phyloP scores from a whole-genome alignment of 1,284 basidiomycete species.

The Leccinum angustisporum region DNA sequence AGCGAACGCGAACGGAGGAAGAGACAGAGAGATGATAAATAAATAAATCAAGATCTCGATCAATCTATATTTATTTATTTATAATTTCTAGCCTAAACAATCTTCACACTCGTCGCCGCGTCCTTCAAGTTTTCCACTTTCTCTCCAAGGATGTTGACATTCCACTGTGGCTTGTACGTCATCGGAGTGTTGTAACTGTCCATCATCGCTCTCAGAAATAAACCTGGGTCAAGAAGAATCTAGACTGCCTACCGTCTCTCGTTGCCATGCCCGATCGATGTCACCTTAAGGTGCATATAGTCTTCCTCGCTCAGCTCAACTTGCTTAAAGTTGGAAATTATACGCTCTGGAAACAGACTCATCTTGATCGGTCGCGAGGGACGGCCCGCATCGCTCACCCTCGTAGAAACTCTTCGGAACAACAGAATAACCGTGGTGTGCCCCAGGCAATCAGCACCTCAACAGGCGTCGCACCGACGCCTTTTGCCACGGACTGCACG shows the following conservation, averaged over 20 bases:
- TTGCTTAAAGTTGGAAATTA: conserved; percentile 72
- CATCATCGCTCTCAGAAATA: not conserved
- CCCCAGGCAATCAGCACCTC: conserved; percentile 75
- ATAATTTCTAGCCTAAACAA: conserved; percentile 25
- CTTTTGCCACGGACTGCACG: conserved; percentile 61
- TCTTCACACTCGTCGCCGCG: conserved; percentile 48
- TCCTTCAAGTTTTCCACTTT: conserved; percentile 56
- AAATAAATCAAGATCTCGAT: conserved; percentile 13
- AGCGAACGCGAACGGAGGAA: not conserved
- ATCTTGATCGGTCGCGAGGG: not conserved
- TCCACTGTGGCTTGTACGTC: conserved; percentile 63
- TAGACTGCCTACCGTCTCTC: conserved; percentile 43
- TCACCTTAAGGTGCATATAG: conserved; percentile 58
- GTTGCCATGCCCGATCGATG: conserved; percentile 53
- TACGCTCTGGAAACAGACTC: conserved; percentile 39
- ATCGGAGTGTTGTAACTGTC: conserved; percentile 63
- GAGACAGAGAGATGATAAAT: not conserved
- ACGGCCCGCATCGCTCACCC: conserved; percentile 18
- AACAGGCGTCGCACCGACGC: conserved; percentile 57
- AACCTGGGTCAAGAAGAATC: not conserved
- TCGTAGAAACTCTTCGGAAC: conserved; percentile 74
- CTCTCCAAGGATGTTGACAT: conserved; percentile 68
- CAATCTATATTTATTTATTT: not conserved
- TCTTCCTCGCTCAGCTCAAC: conserved; percentile 63
- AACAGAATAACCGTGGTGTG: conserved; percentile 63